phyloP scores from a whole-genome alignment of 2,329 filamentous ascomycete genomes.

The Colletotrichum sp. region DNA sequence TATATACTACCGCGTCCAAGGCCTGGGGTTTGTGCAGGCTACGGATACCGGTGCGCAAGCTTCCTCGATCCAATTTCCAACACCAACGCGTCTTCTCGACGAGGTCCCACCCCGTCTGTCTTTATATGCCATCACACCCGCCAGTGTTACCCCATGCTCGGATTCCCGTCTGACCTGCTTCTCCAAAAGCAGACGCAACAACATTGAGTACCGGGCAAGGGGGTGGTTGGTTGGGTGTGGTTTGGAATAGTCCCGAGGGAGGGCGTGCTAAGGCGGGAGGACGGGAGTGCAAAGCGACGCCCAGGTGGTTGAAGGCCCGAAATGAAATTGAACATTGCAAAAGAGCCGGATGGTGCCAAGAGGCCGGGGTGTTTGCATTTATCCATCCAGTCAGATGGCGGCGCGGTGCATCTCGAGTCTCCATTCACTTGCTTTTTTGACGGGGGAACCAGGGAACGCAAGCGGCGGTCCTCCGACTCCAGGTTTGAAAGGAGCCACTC shows the following conservation, averaged over 20 bases:
- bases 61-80: neutral
- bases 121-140: neutral
- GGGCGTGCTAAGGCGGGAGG: conserved; percentile 9
- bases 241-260: neutral
- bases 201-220: neutral
- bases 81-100: neutral
- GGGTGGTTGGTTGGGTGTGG: neutral
- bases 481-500: neutral
- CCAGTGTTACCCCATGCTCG: neutral
- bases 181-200: neutral
- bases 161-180: neutral
- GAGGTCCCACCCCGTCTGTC: neutral
- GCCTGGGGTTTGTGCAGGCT: neutral
- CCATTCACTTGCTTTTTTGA: conserved; percentile 1
- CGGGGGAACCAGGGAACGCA: neutral
- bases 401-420: neutral
- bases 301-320: conserved; percentile 19
- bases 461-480: neutral
- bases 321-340: conserved; percentile 1
- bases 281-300: conserved; percentile 11
- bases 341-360: conserved; percentile 1
- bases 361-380: conserved; percentile 2
- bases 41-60: neutral
- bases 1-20: neutral
- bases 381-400: conserved; percentile 17